Conservation (phyloP, 164 flowering plant genomes). For the Santalum album region DNA sequence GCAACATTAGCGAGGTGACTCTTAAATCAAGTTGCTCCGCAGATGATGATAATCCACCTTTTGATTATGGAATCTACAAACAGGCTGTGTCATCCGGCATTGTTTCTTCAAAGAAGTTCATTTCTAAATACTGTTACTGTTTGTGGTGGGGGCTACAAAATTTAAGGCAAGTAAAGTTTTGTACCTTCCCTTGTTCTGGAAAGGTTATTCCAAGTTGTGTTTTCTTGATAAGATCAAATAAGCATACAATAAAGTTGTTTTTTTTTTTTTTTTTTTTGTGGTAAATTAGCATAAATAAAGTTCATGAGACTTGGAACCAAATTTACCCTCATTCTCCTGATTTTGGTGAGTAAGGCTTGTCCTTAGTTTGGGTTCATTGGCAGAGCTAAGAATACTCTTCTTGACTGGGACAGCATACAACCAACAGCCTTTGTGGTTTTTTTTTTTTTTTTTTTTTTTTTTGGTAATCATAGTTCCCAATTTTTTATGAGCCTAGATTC, state of each 20-base stretch:
- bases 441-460: no score
- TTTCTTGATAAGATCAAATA: no score
- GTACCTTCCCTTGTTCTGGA: no score
- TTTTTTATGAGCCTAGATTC: no score
- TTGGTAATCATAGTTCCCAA: no score
- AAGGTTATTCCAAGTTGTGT: no score
- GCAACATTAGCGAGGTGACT: constrained; percentile 19
- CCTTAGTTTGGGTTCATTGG: no score
- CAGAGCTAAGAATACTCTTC: no score
- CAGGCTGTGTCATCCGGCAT: constrained; percentile 70
- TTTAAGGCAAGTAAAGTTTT: constrained; percentile 47
- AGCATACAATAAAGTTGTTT: no score
- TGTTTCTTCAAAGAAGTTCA: constrained; percentile 46
- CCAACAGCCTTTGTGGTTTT: no score
- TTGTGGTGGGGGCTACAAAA: constrained; percentile 99
- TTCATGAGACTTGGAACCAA: not conserved
- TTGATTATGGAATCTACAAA: constrained; percentile 77
- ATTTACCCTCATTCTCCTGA: not conserved
- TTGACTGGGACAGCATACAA: no score
- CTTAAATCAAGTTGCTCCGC: constrained; percentile 36
- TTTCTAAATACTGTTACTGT: constrained; percentile 85
- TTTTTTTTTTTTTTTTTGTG: no score
- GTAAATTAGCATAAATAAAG: not conserved
- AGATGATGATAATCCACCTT: constrained; percentile 37
- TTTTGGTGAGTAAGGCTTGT: not conserved